Evolutionary conservation across 2,329 filamentous ascomycete genomes (phyloP).

Genomic region (Elsinoe arachidis): DNA sequence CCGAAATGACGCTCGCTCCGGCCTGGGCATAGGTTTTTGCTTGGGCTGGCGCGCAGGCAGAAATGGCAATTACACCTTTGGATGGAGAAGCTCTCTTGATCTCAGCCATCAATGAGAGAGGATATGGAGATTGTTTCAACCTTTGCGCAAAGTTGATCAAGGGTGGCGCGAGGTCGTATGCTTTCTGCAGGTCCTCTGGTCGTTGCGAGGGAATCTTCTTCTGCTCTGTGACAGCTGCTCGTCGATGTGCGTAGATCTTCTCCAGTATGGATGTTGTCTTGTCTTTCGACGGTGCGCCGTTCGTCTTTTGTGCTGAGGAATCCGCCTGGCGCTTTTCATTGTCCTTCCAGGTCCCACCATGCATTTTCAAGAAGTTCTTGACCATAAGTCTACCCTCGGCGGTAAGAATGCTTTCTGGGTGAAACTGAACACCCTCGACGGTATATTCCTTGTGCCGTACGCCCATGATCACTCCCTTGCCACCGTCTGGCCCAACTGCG

Average conservation of each 20-base stretch:
- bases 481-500: conserved; percentile 60
- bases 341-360: conserved; percentile 84
- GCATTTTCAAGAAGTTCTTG: conserved; percentile 81
- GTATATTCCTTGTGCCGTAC: conserved; percentile 85
- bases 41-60: conserved; percentile 80
- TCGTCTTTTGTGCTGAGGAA: conserved; percentile 19
- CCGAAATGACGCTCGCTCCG: conserved; percentile 92
- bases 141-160: conserved; percentile 72
- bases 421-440: conserved; percentile 95
- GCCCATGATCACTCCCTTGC: conserved; percentile 88
- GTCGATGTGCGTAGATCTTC: conserved; percentile 78
- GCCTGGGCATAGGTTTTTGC: conserved; percentile 86
- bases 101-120: conserved; percentile 92
- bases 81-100: conserved; percentile 96
- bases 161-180: conserved; percentile 78
- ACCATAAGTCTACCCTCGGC: conserved; percentile 83
- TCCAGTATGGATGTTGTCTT: conserved; percentile 83
- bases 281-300: conserved; percentile 25
- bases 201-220: conserved; percentile 79
- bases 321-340: conserved; percentile 51
- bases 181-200: conserved; percentile 71
- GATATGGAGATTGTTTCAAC: conserved; percentile 70
- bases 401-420: conserved; percentile 93
- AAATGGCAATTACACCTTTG: conserved; percentile 85
- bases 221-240: conserved; percentile 65